Base-by-base conservation (phyloP, 2,329 filamentous ascomycete genomes). In the Ceratocystis alfenasii region DNA sequence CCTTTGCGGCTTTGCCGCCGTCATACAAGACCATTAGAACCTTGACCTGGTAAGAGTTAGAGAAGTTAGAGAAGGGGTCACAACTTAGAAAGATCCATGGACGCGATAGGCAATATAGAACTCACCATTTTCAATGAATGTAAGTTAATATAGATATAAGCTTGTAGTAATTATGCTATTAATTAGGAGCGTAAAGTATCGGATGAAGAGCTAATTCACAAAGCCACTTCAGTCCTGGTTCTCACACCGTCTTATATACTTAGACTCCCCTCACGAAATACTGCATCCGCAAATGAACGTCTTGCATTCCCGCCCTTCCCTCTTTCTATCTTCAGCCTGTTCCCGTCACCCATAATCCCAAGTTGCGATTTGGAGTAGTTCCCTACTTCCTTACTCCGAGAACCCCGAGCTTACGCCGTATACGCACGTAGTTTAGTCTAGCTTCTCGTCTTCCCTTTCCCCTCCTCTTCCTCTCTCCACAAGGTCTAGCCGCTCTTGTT, bases 11-110 rank as follows among this genome's bases (percentile, higher is more conserved):
- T 80, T 90, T 81, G 75, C 85, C 83, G 76, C 91, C 92, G 79
- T 96, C 92, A 82, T 96, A 96, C 72, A 96, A 84, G 72, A 95
- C 89, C 75, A 92, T 82, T 75, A 96, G 87, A 79, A 96, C 89
- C 82, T 96, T 96, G 81, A 92, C 92, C 91, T 96, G 28, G 5
- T 41, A 8, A 45, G 30, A 59, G 33, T 55, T 36, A 45, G 33
- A 41, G 7, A 22, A 22, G 46, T 20, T 20, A 50, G 17, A 50
- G 22, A 50, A 22, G 17, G 1, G 46, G n/a, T 10, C 20, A 15
- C n/a, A 17, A 10, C 2, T 22, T 28, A 22, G 28, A 12, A 15
- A 12, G 28, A 10, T 57, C 48, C 48, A n/a, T 53, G 48, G n/a
- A 53, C 7, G 2, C 48, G 4, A 5, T 33, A 7, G 22, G 10